Conservation (phyloP, 2,329 filamentous ascomycete genomes). For the Coniochaeta pulveracea region DNA sequence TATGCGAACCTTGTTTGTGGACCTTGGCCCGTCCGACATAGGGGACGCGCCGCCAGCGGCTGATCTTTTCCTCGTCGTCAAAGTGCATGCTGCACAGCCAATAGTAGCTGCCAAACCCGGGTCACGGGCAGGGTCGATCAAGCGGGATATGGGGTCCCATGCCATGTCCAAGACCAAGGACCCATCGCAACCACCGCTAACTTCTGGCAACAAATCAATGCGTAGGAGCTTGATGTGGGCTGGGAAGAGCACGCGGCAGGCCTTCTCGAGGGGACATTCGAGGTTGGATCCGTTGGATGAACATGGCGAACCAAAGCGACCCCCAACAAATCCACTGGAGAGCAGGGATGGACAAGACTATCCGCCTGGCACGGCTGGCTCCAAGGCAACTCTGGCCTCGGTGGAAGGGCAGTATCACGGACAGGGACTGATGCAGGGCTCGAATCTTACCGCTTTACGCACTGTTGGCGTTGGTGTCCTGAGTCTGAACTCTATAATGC, state of each 20-base stretch:
- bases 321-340: constrained; percentile 20
- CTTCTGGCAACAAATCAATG: constrained; percentile 39
- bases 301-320: constrained; percentile 25
- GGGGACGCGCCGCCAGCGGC: constrained; percentile 49
- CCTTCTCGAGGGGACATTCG: constrained; percentile 38
- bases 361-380: constrained; percentile 47
- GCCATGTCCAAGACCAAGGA: constrained; percentile 28
- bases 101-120: constrained; percentile 32
- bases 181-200: constrained; percentile 32
- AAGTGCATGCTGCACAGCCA: constrained; percentile 53
- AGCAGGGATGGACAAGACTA: constrained; percentile 35
- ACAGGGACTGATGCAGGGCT: no score
- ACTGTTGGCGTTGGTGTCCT: constrained; percentile 69
- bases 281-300: constrained; percentile 49
- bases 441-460: constrained; percentile 46
- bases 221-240: constrained; percentile 63
- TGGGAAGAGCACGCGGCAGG: constrained; percentile 41
- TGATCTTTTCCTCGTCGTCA: constrained; percentile 75
- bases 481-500: constrained; percentile 64
- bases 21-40: constrained; percentile 68
- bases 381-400: constrained; percentile 25
- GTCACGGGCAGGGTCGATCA: constrained; percentile 38
- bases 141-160: constrained; percentile 17
- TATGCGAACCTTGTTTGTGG: constrained; percentile 78
- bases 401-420: no score